phyloP scores from a whole-genome alignment of 2,329 filamentous ascomycete genomes.

The Neonectria coccinea region DNA sequence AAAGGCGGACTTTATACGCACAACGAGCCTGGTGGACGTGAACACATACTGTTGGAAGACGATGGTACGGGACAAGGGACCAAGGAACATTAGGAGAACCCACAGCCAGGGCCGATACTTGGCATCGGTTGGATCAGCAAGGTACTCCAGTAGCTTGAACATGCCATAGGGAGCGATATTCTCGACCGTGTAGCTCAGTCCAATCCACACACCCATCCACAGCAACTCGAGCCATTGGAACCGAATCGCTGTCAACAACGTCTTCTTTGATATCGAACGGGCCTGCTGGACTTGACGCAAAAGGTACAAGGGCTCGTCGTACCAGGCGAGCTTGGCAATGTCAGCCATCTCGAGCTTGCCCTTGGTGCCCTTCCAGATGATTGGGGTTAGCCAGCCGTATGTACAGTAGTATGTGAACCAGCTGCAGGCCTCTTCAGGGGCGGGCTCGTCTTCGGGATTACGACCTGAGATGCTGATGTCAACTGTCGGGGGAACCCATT shows the following conservation, averaged over 20 bases:
- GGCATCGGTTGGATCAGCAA: constrained; percentile 59
- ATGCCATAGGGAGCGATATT: constrained; percentile 65
- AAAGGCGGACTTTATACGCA: constrained; percentile 67
- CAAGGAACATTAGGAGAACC: constrained; percentile 65
- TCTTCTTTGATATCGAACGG: constrained; percentile 56
- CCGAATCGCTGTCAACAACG: constrained; percentile 58
- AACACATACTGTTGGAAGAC: constrained; percentile 69
- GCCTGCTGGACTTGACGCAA: constrained; percentile 58
- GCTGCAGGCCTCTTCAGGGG: constrained; percentile 65
- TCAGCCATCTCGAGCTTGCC: constrained; percentile 59
- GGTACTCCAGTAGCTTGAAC: constrained; percentile 64
- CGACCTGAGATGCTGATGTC: constrained; percentile 54
- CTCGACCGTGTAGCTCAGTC: constrained; percentile 56
- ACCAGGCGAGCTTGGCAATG: constrained; percentile 64
- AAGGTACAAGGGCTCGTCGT: constrained; percentile 65
- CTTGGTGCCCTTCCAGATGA: constrained; percentile 61
- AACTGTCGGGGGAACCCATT: constrained; percentile 61
- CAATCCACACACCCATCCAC: constrained; percentile 59
- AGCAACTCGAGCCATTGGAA: constrained; percentile 57
- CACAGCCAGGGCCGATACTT: constrained; percentile 63
- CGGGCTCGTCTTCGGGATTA: constrained; percentile 54
- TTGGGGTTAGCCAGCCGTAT: constrained; percentile 63
- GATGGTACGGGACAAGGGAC: constrained; percentile 61
- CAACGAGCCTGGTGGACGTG: constrained; percentile 65
- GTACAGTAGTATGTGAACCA: constrained; percentile 65